These are phyloP conservation scores for Aspergillus carbonarius DNA, from an alignment of 2,329 filamentous ascomycete genomes.

Conservation along the genomic window DNA sequence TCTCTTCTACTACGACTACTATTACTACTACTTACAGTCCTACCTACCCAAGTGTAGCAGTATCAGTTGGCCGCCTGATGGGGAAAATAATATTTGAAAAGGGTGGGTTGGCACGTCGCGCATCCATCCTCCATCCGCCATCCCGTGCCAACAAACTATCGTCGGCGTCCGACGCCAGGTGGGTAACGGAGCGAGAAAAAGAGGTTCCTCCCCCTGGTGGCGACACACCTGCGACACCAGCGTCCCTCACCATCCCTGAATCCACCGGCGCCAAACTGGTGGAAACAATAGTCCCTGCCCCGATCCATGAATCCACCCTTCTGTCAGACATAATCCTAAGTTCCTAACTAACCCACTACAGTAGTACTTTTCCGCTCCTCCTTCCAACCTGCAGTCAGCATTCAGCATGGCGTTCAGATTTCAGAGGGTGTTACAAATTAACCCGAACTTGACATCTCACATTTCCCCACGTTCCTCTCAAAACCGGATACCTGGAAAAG, in stretches of 20 bases:
- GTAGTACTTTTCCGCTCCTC: background rate
- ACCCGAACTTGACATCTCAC: constrained; percentile 16
- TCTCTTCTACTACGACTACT: background rate
- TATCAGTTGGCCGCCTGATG: too few relatives aligned
- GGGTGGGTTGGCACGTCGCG: background rate
- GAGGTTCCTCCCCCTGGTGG: constrained; percentile 3
- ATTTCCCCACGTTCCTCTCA: constrained; percentile 11
- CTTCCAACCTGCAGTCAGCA: background rate
- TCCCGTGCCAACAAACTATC: background rate
- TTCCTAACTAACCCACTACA: background rate
- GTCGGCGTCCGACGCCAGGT: background rate
- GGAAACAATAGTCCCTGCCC: constrained; percentile 20
- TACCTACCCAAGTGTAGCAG: background rate
- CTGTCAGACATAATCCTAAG: constrained; percentile 12
- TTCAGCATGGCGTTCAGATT: background rate
- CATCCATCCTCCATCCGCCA: too few relatives aligned
- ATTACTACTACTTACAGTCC: background rate
- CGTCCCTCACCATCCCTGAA: constrained; percentile 16
- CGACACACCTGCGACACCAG: constrained; percentile 15
- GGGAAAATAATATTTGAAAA: background rate
- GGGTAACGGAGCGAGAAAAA: background rate
- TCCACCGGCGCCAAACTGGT: constrained; percentile 19
- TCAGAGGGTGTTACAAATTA: background rate
- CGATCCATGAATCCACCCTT: constrained; percentile 14
- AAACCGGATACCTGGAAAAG: background rate